Percentiles rank a stretch among this genome's conserved stretches.
Conservation (phyloP, 73 alveolate species). For the Tetrahymena borealis region DNA sequence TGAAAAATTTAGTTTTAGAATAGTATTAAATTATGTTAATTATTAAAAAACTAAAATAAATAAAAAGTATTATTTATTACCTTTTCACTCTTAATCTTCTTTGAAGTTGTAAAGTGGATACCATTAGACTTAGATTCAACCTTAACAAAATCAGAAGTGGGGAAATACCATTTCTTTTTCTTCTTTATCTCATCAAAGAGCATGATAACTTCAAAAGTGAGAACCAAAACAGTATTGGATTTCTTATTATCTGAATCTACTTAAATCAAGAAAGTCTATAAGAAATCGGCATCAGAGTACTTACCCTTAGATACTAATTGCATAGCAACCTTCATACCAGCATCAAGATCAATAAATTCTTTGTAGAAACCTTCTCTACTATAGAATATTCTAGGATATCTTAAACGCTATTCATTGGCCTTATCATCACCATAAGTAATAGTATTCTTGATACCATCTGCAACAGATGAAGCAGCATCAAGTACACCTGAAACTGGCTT, state of each 20-base stretch:
- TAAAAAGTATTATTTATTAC: neutral
- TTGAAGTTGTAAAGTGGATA: neutral
- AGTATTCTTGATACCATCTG: constrained; percentile 91
- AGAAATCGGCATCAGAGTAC: neutral
- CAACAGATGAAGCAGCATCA: constrained; percentile 87
- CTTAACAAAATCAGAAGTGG: neutral
- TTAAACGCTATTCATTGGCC: constrained; percentile 55
- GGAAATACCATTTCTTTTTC: neutral
- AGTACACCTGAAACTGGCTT: constrained; percentile 96
- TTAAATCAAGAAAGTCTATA: neutral
- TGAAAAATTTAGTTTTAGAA: no score
- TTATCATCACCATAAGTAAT: constrained; percentile 58
- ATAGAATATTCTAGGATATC: constrained; percentile 89
- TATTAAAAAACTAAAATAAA: neutral
- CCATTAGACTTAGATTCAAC: neutral
- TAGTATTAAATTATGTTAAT: neutral
- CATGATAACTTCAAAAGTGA: neutral
- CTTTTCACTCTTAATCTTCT: neutral
- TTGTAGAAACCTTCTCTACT: constrained; percentile 46
- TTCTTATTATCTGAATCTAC: neutral
- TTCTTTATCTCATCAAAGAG: neutral
- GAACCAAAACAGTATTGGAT: neutral
- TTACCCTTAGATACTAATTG: neutral
- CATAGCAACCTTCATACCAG: neutral
- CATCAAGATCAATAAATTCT: neutral